Base-by-base conservation (phyloP, 768 basidiomycete species). In the Psilocybe sp. region DNA sequence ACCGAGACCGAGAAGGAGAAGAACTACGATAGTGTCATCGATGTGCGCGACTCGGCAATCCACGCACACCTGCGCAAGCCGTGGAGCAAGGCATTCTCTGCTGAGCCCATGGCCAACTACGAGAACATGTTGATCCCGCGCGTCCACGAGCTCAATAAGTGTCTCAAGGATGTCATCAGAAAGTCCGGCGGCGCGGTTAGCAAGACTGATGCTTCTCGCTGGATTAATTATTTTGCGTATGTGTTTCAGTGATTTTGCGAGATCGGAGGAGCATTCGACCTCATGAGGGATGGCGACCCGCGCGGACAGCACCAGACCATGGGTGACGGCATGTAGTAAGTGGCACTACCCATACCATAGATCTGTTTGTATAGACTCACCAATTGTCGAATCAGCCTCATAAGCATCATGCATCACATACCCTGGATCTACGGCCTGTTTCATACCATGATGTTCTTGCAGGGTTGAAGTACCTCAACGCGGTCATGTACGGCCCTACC, bases 401-500 rank as follows among this genome's bases (percentile, higher is more conserved):
- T 40, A 38, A 20, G 44, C 28, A 23, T 19, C 18, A 46, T 39
- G 15, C 35, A 28, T 7, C 23, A 28, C 23, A 28, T 28, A 28
- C 23, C 23, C 23, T 28, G 23, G 23, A 7, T 28, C 23, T 28
- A 28, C 23, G 7, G 23, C 23, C 23, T 28, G 23, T 28, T 28
- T 28, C 23, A 28, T 28, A 28, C 23, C 23, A 28, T 28, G 23
- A 28, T 28, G 7, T 7, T 28, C 23, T 28, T 7, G 23, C 23
- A 28, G 23, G 23, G 23, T 28, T 28, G 23, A 28, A 28, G 34
- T 66, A 66, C 46, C 49, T 71, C 42, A 70, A 69, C 39, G 69
- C 64, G 18, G 64, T 65, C 31, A 62, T 72, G 70, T 72, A 51
- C 38, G 79, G 81, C 0, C 78, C 76, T 14, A 67, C 71, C 11